phyloP scores from a whole-genome alignment of 306 rosid species.

The Luffa aegyptiaca region DNA sequence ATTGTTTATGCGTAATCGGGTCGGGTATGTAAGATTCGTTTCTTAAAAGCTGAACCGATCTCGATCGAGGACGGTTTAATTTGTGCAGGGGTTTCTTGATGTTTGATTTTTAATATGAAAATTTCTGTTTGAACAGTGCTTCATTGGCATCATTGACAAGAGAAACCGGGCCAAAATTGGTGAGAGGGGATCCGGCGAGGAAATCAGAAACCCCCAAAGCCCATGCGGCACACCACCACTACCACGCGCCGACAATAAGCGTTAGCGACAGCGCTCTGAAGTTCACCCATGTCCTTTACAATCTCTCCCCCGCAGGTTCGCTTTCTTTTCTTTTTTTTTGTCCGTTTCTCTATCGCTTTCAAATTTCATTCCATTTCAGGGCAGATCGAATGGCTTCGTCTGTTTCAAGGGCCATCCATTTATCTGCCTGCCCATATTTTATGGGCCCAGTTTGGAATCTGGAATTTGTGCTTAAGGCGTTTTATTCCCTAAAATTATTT shows the following conservation, averaged over 20 bases:
- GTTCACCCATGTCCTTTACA: constrained; percentile 84
- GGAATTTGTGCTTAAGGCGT: background rate
- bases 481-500: background rate
- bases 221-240: constrained; percentile 29
- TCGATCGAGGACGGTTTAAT: background rate
- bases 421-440: background rate
- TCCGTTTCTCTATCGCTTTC: background rate
- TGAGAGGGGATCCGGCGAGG: constrained; percentile 71
- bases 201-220: constrained; percentile 19
- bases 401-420: background rate
- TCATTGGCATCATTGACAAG: constrained; percentile 86
- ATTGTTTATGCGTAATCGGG: background rate
- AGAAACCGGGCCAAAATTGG: constrained; percentile 83
- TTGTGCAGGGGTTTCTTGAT: background rate
- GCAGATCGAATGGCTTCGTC: background rate
- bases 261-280: constrained; percentile 78
- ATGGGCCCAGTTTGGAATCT: background rate
- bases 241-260: constrained; percentile 41
- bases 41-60: background rate
- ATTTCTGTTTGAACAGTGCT: constrained; percentile 34
- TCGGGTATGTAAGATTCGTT: background rate
- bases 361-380: background rate
- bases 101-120: background rate
- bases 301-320: constrained; percentile 87
- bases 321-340: background rate